These are phyloP conservation scores for Chytridium lagenaria DNA, from an alignment of 371 early-diverging fungal genomes.

Conservation along the genomic window DNA sequence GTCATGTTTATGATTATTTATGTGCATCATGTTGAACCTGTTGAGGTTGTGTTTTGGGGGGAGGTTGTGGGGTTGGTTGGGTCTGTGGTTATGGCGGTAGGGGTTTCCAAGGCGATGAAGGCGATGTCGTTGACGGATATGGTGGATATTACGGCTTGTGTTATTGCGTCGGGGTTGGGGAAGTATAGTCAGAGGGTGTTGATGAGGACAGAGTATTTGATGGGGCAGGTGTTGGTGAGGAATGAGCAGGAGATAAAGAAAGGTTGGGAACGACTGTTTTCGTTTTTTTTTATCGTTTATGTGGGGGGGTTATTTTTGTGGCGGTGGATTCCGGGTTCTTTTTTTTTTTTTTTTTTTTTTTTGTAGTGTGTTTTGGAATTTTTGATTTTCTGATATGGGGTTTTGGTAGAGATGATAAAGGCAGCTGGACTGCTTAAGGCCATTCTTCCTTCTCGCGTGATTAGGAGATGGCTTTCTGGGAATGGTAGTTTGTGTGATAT, in stretches of 20 bases:
- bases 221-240: not conserved
- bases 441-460: slow-evolving; percentile 7
- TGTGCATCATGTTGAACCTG: not conserved
- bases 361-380: not conserved
- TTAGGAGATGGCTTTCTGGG: not conserved
- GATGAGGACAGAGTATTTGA: not conserved
- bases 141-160: not conserved
- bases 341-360: not conserved
- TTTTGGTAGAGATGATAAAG: not conserved
- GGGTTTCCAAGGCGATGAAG: not conserved
- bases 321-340: not conserved
- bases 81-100: not conserved
- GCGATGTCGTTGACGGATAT: not conserved
- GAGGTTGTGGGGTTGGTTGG: not conserved
- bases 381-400: not conserved
- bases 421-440: slow-evolving; percentile 3
- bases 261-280: not conserved
- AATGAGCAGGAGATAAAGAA: slow-evolving; percentile 2
- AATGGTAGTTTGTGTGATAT: not conserved
- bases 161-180: not conserved
- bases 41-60: not conserved
- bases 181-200: not conserved
- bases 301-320: not conserved
- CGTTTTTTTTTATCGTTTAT: not conserved
- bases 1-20: not conserved